phyloP scores from a whole-genome alignment of 164 flowering plant species.

The Kalanchoe fedtschenkoi region DNA sequence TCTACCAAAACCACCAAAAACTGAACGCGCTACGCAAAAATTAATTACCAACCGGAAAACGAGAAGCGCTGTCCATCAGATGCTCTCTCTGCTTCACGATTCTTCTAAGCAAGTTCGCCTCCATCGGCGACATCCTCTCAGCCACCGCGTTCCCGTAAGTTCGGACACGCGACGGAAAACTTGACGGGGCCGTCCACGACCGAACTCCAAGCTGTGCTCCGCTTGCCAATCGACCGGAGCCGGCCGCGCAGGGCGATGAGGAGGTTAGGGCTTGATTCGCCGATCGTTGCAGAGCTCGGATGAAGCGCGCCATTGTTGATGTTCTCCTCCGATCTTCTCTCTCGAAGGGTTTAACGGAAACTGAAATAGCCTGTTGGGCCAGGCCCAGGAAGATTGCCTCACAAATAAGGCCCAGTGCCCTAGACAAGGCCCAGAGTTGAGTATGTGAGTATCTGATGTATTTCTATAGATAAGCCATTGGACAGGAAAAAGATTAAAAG shows the following conservation, averaged over 20 bases:
- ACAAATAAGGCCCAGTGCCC: no score
- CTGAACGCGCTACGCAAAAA: not conserved
- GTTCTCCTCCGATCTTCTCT: not conserved
- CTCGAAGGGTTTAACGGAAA: not conserved
- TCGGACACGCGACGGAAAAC: not conserved
- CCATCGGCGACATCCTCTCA: not conserved
- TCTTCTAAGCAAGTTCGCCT: not conserved
- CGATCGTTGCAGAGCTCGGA: not conserved
- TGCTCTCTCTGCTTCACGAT: not conserved
- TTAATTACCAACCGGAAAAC: not conserved
- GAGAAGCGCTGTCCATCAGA: not conserved
- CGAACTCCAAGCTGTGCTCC: no score
- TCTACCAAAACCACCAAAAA: no score
- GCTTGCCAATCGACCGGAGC: no score
- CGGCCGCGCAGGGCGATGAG: no score
- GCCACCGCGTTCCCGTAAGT: not conserved
- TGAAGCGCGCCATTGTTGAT: slow-evolving; percentile 1
- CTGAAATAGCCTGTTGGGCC: not conserved
- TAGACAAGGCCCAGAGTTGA: no score
- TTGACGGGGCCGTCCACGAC: not conserved
- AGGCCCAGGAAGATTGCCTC: no score
- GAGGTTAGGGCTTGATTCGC: not conserved
- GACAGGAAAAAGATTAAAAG: no score
- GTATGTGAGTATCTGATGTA: no score
- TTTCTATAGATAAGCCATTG: no score